These are phyloP conservation scores for Neovahlkampfia damariscottae DNA, from an alignment of 78 protist genomes.

Conservation along the genomic window DNA sequence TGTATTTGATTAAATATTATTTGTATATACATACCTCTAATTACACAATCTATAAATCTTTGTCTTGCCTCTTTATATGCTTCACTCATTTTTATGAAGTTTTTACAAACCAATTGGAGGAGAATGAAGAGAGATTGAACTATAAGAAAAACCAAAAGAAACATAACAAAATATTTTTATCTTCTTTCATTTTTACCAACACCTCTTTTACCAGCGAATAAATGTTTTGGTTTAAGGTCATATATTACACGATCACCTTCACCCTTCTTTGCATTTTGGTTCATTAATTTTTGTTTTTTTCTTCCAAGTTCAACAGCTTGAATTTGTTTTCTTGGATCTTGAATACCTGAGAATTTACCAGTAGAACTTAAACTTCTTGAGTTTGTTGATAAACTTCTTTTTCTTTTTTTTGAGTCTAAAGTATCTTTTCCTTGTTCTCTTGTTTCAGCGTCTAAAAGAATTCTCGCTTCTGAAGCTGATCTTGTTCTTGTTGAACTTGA, in stretches of 20 bases:
- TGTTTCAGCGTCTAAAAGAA: neutral
- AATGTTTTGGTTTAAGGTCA: constrained; percentile 73
- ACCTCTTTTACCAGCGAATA: constrained; percentile 81
- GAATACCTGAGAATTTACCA: constrained; percentile 1
- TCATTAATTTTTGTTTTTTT: constrained; percentile 4
- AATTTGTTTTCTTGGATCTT: constrained; percentile 10
- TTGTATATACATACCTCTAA: no score
- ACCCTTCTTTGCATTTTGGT: constrained; percentile 38
- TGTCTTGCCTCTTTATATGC: no score
- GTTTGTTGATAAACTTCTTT: neutral
- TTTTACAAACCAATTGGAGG: no score
- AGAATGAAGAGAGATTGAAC: no score
- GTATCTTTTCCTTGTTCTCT: neutral
- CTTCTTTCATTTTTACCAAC: constrained; percentile 76
- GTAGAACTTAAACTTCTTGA: neutral
- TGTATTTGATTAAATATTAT: no score
- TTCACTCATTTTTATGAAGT: no score
- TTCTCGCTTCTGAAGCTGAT: neutral
- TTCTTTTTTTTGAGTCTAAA: neutral
- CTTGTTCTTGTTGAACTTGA: neutral
- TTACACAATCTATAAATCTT: no score
- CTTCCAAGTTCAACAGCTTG: constrained; percentile 25
- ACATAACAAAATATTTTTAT: constrained; percentile 25
- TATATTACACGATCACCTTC: constrained; percentile 76
- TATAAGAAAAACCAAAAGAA: no score